Evolutionary conservation across 176 grass and related monocot genomes (phyloP), one percentile per base, ranked within the genome.

Genomic region (Hordeum marinum): DNA sequence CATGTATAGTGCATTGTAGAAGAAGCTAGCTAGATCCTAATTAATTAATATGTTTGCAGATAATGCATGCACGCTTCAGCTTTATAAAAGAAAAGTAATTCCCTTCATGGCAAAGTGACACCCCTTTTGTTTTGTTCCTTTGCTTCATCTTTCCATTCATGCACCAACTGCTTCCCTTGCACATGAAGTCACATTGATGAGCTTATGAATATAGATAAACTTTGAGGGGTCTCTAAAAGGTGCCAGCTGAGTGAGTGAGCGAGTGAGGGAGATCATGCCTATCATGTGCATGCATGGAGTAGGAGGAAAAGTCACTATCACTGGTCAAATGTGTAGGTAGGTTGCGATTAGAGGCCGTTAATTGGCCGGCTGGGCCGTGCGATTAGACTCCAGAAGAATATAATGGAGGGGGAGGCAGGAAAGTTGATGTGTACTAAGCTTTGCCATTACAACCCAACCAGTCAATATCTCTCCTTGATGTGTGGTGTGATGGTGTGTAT

Each of bases 131-230:
- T 90, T 23, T 90, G 89, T 75, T 87, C 70, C 89, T 84, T 90
- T 87, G 89, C 85, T 87, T 87, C 60, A 52, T 76, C 89, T 90
- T 87, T 84, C 52, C 81, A 81, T 91, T 77, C 85, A 71, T 87
- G 85, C 66, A 91, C 89, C 89, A 91, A 91, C 89, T 91, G 85
- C 85, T 87, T 91, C 85, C 85, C 89, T 91, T 91, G 2, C 85
- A 91, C 76, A 91, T 84, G 89, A 91, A 87, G 89, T 87, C 89
- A 91, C 85, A 85, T 84, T 91, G 89, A 91, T 91, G 85, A 84
- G 80, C 76, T 87, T 63, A 74, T 80, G 85, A 77, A 84, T 84
- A 63, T 78, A 76, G 82, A 69, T 87, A 80, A 72, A 76, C 80
- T 73, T 65, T 68, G 79, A 41, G 67, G 36, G 46, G 74, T 6